Evolutionary conservation across 345 rosid species (phyloP), one percentile per base, ranked within the genome.

Genomic region (Reutealis trisperma): DNA sequence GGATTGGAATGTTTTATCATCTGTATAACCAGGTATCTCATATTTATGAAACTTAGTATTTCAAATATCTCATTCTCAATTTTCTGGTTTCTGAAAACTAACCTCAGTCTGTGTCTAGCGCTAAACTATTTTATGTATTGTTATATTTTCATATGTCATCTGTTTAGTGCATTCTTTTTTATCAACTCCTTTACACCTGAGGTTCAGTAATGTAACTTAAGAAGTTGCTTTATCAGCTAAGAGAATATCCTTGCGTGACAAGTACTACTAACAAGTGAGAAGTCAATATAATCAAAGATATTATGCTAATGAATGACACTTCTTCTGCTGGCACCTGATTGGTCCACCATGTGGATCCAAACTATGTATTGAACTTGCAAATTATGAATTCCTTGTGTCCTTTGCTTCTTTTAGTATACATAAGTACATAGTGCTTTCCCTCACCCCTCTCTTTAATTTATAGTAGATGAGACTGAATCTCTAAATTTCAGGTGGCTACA

Each of bases 1-100:
- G 86, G 88, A 79, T 85, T 10, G 90, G 90, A 81, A 83, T 85
- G 90, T 85, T 87, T 65, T 87, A 87, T 78, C 90, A 87, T 79
- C 83, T 87, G 25, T 87, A 87, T 82, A 87, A 87, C 65, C 89
- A 86, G 87, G 87, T 86, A 77, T 13, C 7, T 55, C 27, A 57
- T 3, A 14, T 44, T 18, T 45, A 25, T 44, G 22, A 30, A 44
- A n/a, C 51, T 69, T 11, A 8, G 67, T 34, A 4, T 42, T 14
- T 27, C 19, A 14, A 15, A 2, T 66, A n/a, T 65, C n/a, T 42
- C 47, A 47, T 12, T 47, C 14, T 47, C 13, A 14, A 60, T 6
- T 60, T 60, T 13, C 4, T 60, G 11, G 5, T 59, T 59, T n/a
- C 27, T 59, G 9, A 6, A 60, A 22, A 7, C 22, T 3, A 60